A percentile compares a stretch with the other conserved stretches of the same genome.
Conservation (phyloP, 805 yeast species). For the Yarrowia osloensis region DNA sequence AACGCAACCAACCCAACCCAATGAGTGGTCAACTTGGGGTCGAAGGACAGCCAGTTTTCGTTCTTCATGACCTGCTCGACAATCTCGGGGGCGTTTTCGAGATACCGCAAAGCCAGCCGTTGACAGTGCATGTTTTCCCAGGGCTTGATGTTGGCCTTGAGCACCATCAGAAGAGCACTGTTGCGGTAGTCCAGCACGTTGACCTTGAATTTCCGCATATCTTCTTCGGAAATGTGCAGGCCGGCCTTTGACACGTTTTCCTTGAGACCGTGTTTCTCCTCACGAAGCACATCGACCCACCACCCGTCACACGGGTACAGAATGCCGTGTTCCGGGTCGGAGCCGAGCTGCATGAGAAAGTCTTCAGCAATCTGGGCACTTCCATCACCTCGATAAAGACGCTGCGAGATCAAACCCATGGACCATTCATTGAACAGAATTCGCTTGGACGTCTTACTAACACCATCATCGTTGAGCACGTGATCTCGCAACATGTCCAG, state of each 20-base stretch:
- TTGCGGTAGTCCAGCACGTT: slow-evolving; percentile 64
- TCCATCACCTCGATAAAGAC: slow-evolving; percentile 49
- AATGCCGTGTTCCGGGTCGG: slow-evolving; percentile 47
- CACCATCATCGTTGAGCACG: slow-evolving; percentile 62
- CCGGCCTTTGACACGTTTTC: not conserved
- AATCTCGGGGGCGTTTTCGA: slow-evolving; percentile 64
- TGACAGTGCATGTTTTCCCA: slow-evolving; percentile 74
- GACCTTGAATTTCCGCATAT: slow-evolving; percentile 52
- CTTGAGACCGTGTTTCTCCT: not conserved
- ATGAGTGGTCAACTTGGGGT: slow-evolving; percentile 76
- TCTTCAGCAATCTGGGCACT: slow-evolving; percentile 42
- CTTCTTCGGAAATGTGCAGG: slow-evolving; percentile 2
- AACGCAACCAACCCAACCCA: slow-evolving; percentile 77
- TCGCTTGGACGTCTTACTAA: slow-evolving; percentile 70
- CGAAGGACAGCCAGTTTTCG: slow-evolving; percentile 51
- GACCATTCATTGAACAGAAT: slow-evolving; percentile 78
- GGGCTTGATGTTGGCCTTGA: slow-evolving; percentile 56
- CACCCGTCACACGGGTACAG: slow-evolving; percentile 42
- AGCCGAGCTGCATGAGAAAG: slow-evolving; percentile 53
- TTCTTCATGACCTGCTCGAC: slow-evolving; percentile 60
- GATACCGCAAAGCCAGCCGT: slow-evolving; percentile 53
- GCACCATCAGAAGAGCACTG: slow-evolving; percentile 42
- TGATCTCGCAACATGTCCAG: slow-evolving; percentile 52
- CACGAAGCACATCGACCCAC: slow-evolving; percentile 33
- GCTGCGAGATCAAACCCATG: slow-evolving; percentile 56